Evolutionary conservation across 257 asterid species (phyloP).

Genomic region (Salvia rosmarinus): DNA sequence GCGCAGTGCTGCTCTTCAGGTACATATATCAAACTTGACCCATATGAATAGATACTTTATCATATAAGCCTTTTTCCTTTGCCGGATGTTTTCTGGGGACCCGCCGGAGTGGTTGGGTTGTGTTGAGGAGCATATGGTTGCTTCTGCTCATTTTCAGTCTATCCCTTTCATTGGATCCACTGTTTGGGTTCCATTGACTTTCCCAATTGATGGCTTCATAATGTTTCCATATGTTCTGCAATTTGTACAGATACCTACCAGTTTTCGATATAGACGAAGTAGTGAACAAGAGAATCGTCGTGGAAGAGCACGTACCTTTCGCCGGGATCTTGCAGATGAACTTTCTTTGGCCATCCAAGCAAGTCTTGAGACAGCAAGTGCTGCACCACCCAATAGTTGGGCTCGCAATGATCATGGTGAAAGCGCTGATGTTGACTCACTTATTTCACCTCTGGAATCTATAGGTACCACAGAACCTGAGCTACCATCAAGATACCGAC

Average conservation of each 20-base stretch:
- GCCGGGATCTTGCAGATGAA: constrained; percentile 73
- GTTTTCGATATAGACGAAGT: constrained; percentile 78
- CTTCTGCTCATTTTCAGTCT: constrained; percentile 18
- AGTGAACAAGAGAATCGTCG: constrained; percentile 75
- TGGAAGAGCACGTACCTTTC: constrained; percentile 74
- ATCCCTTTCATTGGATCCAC: neutral
- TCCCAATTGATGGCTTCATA: constrained; percentile 19
- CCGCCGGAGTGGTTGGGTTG: neutral
- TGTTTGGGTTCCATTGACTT: neutral
- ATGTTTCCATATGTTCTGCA: constrained; percentile 24
- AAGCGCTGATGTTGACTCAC: constrained; percentile 53
- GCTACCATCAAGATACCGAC: constrained; percentile 69
- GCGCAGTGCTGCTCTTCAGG: constrained; percentile 99
- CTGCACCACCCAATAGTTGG: constrained; percentile 42
- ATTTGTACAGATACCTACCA: constrained; percentile 74
- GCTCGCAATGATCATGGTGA: constrained; percentile 45
- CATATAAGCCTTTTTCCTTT: constrained; percentile 8
- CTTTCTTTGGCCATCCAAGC: constrained; percentile 86
- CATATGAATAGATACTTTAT: constrained; percentile 18
- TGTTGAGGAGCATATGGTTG: neutral
- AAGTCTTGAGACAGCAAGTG: constrained; percentile 64
- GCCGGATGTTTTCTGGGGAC: neutral
- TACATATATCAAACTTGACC: constrained; percentile 36
- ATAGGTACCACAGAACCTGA: constrained; percentile 52
- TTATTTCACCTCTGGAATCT: constrained; percentile 62